Base-by-base conservation (phyloP, 768 basidiomycete genomes). In the Boletus rufocinnamomeus region DNA sequence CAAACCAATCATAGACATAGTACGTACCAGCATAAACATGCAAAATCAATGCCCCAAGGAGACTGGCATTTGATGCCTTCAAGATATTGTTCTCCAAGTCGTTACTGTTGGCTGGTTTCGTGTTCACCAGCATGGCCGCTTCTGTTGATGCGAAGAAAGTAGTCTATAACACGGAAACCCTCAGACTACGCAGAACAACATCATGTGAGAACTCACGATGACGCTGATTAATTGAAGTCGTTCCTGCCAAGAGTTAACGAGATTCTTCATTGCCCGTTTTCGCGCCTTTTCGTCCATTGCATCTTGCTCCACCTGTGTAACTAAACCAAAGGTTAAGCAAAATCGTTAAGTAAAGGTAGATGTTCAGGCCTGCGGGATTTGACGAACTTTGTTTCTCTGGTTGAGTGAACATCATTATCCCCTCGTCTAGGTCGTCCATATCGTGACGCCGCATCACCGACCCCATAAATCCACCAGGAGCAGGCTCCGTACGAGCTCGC, bases 131-230 rank as follows among this genome's bases (percentile, higher is more conserved):
- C 67, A 85, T 71, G 25, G 79, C 80, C 0, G 82, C 80, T 66
- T 85, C 84, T 21, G 77, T 81, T 0, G 84, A 79, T 1, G 84
- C 85, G 54, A 86, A 85, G 68, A 86, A 86, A 0, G 84, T 86
- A 0, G 84, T 83, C 84, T 86, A 57, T 17, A 34, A 43, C 19
- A 50, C n/a, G 8, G 17, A 52, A 19, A 41, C 9, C 6, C 14
- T 61, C 30, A 55, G 34, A 56, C 28, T 32, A 30, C 11, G 43
- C 28, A 38, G 37, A 46, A 27, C 6, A 32, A 21, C 16, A 30
- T 11, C 23, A 27, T 21, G 16, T 1, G n/a, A 55, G 30, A 28
- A 73, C 82, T 64, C 47, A 84, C 84, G 51, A 85, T 83, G 35
- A 86, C 77, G 41, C 77, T 80, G 68, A 86, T 84, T 13, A 86